A percentile compares a stretch with the other conserved stretches of the same genome.
Conservation (phyloP, 73 alveolate species). For the Diophrys appendiculata region DNA sequence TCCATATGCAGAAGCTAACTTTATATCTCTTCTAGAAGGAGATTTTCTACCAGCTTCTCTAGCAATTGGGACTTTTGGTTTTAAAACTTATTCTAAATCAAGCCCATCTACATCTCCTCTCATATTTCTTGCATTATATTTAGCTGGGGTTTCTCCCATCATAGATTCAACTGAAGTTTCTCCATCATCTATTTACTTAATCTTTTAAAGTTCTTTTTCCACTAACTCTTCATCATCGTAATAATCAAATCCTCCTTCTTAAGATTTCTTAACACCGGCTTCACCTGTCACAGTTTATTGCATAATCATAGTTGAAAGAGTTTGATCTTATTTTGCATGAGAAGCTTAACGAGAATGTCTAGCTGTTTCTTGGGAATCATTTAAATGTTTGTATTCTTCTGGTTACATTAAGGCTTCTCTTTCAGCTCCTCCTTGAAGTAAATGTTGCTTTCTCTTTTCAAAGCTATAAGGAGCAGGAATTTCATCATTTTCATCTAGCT, state of each 20-base stretch:
- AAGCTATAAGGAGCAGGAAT: conserved; percentile 58
- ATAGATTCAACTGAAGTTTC: conserved; percentile 36
- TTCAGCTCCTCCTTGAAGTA: conserved; percentile 12
- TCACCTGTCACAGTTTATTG: too few species aligned
- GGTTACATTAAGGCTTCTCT: not conserved
- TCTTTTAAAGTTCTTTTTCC: conserved; percentile 26
- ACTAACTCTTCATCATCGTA: conserved; percentile 8
- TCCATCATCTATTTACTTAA: conserved; percentile 15
- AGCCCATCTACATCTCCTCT: conserved; percentile 47
- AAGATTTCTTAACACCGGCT: too few species aligned
- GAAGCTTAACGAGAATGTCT: not conserved
- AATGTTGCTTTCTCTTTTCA: conserved; percentile 19
- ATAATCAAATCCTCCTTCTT: conserved; percentile 8
- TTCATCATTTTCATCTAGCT: conserved; percentile 57
- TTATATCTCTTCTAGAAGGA: conserved; percentile 11
- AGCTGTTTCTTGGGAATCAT: too few species aligned
- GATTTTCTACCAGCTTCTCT: conserved; percentile 6
- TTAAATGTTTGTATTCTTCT: too few species aligned
- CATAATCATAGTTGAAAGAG: not conserved
- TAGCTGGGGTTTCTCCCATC: conserved; percentile 54
- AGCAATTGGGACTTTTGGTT: not conserved
- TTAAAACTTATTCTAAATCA: not conserved
- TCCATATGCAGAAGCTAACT: conserved; percentile 20
- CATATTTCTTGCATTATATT: conserved; percentile 35
- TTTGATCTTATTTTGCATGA: not conserved